Evolutionary conservation across 371 early-diverging fungal genomes (phyloP), one percentile per base, ranked within the genome.

Genomic region (Catenaria anguillulae): DNA sequence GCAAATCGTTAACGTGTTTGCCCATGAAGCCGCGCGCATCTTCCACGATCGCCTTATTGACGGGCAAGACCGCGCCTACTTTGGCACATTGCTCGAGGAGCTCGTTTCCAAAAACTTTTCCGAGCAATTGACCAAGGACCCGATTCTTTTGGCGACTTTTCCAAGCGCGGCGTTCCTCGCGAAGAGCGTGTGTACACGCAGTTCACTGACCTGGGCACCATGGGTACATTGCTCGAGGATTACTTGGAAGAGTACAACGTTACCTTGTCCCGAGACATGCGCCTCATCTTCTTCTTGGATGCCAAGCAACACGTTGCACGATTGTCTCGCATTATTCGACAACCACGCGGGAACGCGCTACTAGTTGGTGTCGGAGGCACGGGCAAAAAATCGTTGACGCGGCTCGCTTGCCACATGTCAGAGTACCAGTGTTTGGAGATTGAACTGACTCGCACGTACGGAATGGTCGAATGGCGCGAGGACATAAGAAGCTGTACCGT

Each of bases 41-140:
- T 80, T 80, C 65, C 77, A 80, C 37, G 81, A 80, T 62, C 69
- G 81, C 1, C 66, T 81, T 43, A 77, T 80, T 62, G 78, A 80
- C 59, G 73, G 77, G 13, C n/a, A 62, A 2, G 80, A 80, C 63
- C 60, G 78, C 59, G 43, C 35, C 43, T 58, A 58, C 43, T 58
- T 58, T 66, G 55, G 65, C 36, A 64, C 68, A 12, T 65, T 77
- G 2, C 63, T 79, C 24, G 73, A 72, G 26, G 59, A 58, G 36
- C 59, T 58, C 37, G 43, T 36, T 6, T 40, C 59, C 36, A 31
- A 29, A 24, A 67, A 50, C 40, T 55, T n/a, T 31, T n/a, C 42
- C 8, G 59, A 58, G 43, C 6, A 24, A 3, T 13, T 58, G 24
- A 26, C 40, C 21, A 15, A n/a, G 40, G 59, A 36, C 76, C 37